These are phyloP conservation scores for Penicillium sp. DNA, from an alignment of 2,329 filamentous ascomycete species.

Conservation along the genomic window DNA sequence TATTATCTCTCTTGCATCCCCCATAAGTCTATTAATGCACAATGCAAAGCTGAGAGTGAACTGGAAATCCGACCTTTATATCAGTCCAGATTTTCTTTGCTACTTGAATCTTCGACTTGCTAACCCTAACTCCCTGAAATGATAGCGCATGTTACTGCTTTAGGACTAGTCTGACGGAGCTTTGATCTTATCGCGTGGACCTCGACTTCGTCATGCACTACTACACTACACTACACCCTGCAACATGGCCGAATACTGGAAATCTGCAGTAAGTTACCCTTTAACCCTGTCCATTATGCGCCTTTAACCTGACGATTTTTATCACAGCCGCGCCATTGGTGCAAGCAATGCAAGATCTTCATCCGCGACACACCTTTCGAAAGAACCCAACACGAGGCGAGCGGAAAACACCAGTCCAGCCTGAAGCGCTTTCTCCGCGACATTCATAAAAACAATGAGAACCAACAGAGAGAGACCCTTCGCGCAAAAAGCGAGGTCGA, in stretches of 20 bases:
- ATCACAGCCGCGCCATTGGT: constrained; percentile 79
- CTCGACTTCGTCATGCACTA: background rate
- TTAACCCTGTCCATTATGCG: background rate
- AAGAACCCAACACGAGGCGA: constrained; percentile 81
- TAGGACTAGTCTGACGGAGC: constrained; percentile 13
- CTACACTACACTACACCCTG: background rate
- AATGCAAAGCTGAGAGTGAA: too few relatives aligned
- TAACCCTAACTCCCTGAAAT: too few relatives aligned
- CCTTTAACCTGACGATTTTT: background rate
- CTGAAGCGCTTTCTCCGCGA: constrained; percentile 87
- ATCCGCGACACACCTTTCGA: constrained; percentile 91
- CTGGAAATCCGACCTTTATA: too few relatives aligned
- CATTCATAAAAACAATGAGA: constrained; percentile 77
- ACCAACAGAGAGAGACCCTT: constrained; percentile 73
- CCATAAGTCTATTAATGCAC: too few relatives aligned
- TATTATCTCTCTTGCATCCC: too few relatives aligned
- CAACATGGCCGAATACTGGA: constrained; percentile 95
- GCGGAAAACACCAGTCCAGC: constrained; percentile 73
- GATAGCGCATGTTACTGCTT: constrained; percentile 10
- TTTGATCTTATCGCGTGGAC: constrained; percentile 15
- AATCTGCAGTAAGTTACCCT: constrained; percentile 63
- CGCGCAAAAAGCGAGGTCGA: constrained; percentile 79
- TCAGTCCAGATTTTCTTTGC: too few relatives aligned
- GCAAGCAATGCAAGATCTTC: constrained; percentile 88
- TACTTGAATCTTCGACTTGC: too few relatives aligned